Base-by-base conservation (phyloP, 148 eudicot genomes). In the Rhododendron simsii region DNA sequence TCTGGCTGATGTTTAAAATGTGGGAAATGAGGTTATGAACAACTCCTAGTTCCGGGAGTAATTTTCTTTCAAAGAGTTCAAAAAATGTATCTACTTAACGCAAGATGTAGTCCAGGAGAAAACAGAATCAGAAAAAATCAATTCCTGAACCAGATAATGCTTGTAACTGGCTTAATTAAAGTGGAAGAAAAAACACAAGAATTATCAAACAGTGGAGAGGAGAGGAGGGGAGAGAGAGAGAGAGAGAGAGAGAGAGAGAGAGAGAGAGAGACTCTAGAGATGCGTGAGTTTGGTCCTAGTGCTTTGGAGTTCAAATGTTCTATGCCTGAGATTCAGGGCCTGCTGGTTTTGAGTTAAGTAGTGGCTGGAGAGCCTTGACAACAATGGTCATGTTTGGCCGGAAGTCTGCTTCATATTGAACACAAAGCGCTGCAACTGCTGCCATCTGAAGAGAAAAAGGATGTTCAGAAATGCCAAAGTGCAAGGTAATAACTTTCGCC, bases 361-460 rank as follows among this genome's bases (percentile, higher is more conserved):
- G 94, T 73, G 99, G 99, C 89, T 94, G 98, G 73, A 96, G 91
- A 10, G 99, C 99, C 91, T 96, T 96, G 71, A 96, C 99, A 37
- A 96, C 98, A 73, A 96, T 96, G 3, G 99, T 95, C 99, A 96
- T 96, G 81, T 96, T 96, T 30, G 99, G 99, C 88, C 99, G 87
- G 87, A 96, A 96, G 75, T 95, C 99, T 75, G 98, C 98, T 89
- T 96, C 99, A 57, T 96, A 95, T 83, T 96, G 99, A 81, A 96
- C 98, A 84, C 99, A 96, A 7, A 96, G 92, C 75, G 98, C 99
- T 35, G 98, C 99, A 73, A 96, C 98, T 77, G 99, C 99, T 88
- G 96, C 98, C 95, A 96, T 90, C 98, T 95, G 96, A 30, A 84
- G 26, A 35, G 61, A 48, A n/a, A 18, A 33, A 23, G 7, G n/a